These are phyloP conservation scores for Trichoderma harzianum DNA, from an alignment of 2,329 filamentous ascomycete species.

Conservation along the genomic window DNA sequence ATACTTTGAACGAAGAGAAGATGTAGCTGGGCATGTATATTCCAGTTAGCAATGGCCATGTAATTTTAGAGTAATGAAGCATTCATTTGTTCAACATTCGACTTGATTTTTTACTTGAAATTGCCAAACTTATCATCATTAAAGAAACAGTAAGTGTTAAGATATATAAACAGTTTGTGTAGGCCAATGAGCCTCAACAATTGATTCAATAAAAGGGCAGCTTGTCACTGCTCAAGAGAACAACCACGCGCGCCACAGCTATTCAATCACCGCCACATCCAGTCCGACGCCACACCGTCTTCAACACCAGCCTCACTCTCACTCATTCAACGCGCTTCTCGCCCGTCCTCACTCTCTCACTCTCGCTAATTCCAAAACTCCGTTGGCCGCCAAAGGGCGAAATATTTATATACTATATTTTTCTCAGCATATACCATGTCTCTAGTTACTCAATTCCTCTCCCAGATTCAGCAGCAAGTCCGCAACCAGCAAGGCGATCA, in stretches of 20 bases:
- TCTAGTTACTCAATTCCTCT: slow-evolving; percentile 65
- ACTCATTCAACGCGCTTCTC: slow-evolving; percentile 9
- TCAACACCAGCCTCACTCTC: slow-evolving; percentile 6
- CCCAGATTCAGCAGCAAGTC: slow-evolving; percentile 55
- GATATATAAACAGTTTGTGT: too few species aligned
- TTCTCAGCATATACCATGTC: slow-evolving; percentile 44
- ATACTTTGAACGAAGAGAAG: not conserved
- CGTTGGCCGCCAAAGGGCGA: not conserved
- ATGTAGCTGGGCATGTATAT: not conserved
- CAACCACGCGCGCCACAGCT: not conserved
- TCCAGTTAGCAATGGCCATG: not conserved
- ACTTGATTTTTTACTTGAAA: not conserved
- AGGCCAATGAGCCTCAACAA: not conserved
- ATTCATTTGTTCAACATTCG: not conserved
- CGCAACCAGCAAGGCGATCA: slow-evolving; percentile 59
- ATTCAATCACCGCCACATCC: not conserved
- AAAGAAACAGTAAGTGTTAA: not conserved
- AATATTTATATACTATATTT: not conserved
- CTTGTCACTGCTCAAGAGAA: not conserved
- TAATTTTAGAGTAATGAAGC: slow-evolving; percentile 9
- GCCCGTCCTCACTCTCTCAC: slow-evolving; percentile 13
- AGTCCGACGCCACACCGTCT: not conserved
- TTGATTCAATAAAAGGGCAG: not conserved
- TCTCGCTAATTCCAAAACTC: not conserved
- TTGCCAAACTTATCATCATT: not conserved